These are phyloP conservation scores for Ceriops zippeliana DNA, from an alignment of 345 rosid species.

Conservation along the genomic window DNA sequence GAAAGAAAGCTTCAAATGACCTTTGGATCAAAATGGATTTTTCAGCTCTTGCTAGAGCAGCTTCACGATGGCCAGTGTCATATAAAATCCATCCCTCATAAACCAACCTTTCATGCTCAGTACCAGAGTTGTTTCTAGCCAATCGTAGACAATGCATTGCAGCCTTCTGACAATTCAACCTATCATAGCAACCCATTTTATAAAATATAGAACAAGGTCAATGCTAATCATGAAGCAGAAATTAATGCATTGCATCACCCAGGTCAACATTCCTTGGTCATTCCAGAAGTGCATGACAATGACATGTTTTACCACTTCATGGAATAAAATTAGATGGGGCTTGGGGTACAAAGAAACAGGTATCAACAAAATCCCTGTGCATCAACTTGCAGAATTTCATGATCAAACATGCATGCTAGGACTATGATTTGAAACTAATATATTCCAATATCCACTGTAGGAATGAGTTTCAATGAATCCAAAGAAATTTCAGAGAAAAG, in stretches of 20 bases:
- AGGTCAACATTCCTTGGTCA: not conserved
- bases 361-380: too few relatives aligned
- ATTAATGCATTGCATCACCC: not conserved
- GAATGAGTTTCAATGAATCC: not conserved
- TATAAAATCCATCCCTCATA: conserved; percentile 97
- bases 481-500: conserved; percentile 4
- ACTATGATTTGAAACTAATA: too few relatives aligned
- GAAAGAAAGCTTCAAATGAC: conserved; percentile 91
- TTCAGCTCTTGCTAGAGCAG: conserved; percentile 78
- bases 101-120: conserved; percentile 71
- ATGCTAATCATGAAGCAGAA: not conserved
- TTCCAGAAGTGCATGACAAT: not conserved
- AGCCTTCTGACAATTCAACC: conserved; percentile 86
- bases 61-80: conserved; percentile 72
- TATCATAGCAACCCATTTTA: conserved; percentile 23
- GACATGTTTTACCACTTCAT: not conserved
- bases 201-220: conserved; percentile 1
- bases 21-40: conserved; percentile 67
- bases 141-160: conserved; percentile 80
- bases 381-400: too few relatives aligned
- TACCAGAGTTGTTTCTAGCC: conserved; percentile 59
- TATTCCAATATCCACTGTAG: too few relatives aligned
- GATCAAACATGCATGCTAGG: too few relatives aligned
- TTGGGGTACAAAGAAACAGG: too few relatives aligned
- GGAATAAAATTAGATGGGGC: too few relatives aligned